Evolutionary conservation across 2,329 filamentous ascomycete genomes (phyloP).

Genomic region (Cordyceps cateniannulata): DNA sequence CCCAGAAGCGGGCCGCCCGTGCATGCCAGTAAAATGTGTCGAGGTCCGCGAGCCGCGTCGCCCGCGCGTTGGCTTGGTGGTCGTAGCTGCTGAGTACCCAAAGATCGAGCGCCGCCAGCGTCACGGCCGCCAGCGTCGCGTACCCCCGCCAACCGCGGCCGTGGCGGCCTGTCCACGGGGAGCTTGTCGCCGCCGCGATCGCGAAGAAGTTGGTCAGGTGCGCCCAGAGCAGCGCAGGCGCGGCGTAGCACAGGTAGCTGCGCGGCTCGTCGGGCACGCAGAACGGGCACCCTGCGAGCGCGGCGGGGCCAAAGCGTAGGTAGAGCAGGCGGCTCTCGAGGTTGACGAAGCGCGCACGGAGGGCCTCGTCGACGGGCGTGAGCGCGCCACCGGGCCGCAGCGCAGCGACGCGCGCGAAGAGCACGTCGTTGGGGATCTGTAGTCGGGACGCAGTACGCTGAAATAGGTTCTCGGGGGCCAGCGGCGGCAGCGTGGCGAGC

Average conservation of each 20-base stretch:
- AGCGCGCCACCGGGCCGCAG: slow-evolving; percentile 44
- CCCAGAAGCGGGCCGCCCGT: slow-evolving; percentile 54
- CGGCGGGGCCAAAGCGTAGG: slow-evolving; percentile 71
- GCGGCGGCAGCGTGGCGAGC: slow-evolving; percentile 57
- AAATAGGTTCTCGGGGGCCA: slow-evolving; percentile 80
- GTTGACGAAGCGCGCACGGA: slow-evolving; percentile 63
- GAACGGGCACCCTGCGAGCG: slow-evolving; percentile 72
- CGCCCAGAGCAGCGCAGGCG: slow-evolving; percentile 66
- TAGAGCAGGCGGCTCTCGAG: slow-evolving; percentile 73
- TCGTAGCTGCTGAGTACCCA: slow-evolving; percentile 61
- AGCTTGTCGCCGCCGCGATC: slow-evolving; percentile 68
- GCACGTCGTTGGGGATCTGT: slow-evolving; percentile 74
- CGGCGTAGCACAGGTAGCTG: slow-evolving; percentile 73
- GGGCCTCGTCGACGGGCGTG: slow-evolving; percentile 52
- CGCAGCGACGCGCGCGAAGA: slow-evolving; percentile 68
- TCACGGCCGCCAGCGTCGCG: slow-evolving; percentile 57
- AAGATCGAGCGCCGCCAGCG: slow-evolving; percentile 56
- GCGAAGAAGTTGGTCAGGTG: slow-evolving; percentile 72
- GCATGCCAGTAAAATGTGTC: slow-evolving; percentile 68
- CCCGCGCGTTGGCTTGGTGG: slow-evolving; percentile 56
- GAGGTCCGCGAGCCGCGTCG: slow-evolving; percentile 55
- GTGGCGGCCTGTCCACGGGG: slow-evolving; percentile 55
- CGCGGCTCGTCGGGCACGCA: slow-evolving; percentile 64
- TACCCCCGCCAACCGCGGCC: slow-evolving; percentile 62
- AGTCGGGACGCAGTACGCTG: slow-evolving; percentile 69